A percentile compares a stretch with the other conserved stretches of the same genome.
Evolutionary conservation across 768 basidiomycete genomes (phyloP).

Genomic region (Boletus tylopilopsis): DNA sequence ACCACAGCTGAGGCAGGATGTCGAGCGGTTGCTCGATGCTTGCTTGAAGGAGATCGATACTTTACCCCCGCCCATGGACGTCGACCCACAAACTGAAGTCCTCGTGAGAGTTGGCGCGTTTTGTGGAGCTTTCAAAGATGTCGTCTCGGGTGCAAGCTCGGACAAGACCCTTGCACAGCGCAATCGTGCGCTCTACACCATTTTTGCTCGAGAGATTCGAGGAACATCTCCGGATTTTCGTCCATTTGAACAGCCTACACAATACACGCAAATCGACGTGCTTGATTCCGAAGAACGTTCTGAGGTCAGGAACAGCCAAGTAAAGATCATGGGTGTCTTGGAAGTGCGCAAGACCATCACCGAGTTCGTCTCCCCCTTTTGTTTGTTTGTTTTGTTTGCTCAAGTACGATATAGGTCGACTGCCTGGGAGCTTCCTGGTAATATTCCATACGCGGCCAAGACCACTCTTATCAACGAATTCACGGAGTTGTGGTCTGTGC

Average conservation of each 20-base stretch:
- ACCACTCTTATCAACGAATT: conserved; percentile 33
- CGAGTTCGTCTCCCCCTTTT: conserved; percentile 25
- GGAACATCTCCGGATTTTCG: conserved; percentile 42
- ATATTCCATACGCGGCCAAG: conserved; percentile 41
- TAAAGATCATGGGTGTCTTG: conserved; percentile 25
- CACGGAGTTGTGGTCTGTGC: conserved; percentile 35
- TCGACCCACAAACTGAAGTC: conserved; percentile 45
- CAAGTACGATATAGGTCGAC: conserved; percentile 28
- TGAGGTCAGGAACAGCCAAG: background rate
- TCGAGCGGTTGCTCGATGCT: conserved; percentile 37
- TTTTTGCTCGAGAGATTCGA: conserved; percentile 35
- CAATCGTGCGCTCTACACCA: conserved; percentile 31
- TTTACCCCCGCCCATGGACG: conserved; percentile 39
- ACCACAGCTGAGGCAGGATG: conserved; percentile 40
- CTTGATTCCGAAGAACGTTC: conserved; percentile 6
- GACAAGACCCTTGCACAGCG: conserved; percentile 37
- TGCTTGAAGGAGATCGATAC: conserved; percentile 32
- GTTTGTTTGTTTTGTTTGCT: background rate
- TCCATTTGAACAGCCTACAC: conserved; percentile 19
- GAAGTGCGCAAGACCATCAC: conserved; percentile 35
- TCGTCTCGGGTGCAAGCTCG: conserved; percentile 31
- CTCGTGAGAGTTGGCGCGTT: conserved; percentile 43
- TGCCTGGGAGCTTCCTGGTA: conserved; percentile 41
- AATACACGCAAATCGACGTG: conserved; percentile 10
- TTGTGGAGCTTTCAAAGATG: conserved; percentile 34